A percentile compares a stretch with the other conserved stretches of the same genome.
These are phyloP conservation scores for Leptoxyphium fumago DNA, from an alignment of 2,329 filamentous ascomycete genomes.

Conservation along the genomic window DNA sequence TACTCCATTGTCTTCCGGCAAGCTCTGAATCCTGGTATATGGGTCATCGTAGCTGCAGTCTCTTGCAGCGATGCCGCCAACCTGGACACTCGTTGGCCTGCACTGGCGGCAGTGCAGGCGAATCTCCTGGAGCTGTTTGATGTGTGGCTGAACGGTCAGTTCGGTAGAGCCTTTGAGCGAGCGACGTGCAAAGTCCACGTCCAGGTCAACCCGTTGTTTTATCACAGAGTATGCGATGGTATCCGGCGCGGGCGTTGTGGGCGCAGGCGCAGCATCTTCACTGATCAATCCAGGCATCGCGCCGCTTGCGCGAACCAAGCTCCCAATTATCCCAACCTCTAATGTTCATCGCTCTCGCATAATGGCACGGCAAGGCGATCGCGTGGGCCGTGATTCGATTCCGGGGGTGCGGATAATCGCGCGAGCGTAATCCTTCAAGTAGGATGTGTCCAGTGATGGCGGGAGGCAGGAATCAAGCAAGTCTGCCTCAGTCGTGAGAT, in stretches of 20 bases:
- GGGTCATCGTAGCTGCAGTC: constrained; percentile 41
- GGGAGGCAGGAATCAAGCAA: no score
- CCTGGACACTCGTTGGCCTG: constrained; percentile 36
- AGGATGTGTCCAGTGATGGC: no score
- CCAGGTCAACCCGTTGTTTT: constrained; percentile 77
- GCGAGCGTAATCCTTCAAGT: no score
- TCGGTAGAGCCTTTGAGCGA: constrained; percentile 65
- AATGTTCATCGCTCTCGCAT: constrained; percentile 4
- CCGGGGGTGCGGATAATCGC: no score
- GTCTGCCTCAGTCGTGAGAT: no score
- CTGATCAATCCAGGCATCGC: constrained; percentile 12
- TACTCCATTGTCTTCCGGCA: constrained; percentile 47
- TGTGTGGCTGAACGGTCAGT: constrained; percentile 58
- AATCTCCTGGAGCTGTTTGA: constrained; percentile 39
- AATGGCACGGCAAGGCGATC: no score
- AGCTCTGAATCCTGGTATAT: constrained; percentile 44
- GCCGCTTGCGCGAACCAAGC: constrained; percentile 6
- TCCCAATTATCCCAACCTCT: not conserved
- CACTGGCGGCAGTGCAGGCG: constrained; percentile 50
- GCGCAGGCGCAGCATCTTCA: constrained; percentile 8
- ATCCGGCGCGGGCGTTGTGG: constrained; percentile 11
- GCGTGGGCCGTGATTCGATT: no score
- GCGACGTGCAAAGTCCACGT: constrained; percentile 70
- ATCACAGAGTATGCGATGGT: constrained; percentile 42
- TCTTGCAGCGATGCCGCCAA: constrained; percentile 27